These are phyloP conservation scores for Waitea zeae DNA, from an alignment of 1,284 basidiomycete genomes.

Conservation along the genomic window DNA sequence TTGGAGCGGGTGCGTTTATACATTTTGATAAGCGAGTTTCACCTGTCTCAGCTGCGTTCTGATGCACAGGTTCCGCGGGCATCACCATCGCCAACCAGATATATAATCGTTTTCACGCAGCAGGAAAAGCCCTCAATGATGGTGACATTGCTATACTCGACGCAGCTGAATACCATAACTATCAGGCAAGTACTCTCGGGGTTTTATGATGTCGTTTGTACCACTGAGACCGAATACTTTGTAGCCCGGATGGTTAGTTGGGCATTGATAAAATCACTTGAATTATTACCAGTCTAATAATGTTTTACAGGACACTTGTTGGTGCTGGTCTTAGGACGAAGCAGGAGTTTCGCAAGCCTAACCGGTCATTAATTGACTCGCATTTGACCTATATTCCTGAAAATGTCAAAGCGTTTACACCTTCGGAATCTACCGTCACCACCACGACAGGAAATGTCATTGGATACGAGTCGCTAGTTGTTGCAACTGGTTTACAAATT, in stretches of 20 bases:
- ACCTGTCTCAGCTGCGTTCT: no score
- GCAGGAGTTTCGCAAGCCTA: conserved; percentile 44
- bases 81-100: conserved; percentile 72
- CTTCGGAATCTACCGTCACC: conserved; percentile 57
- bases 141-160: conserved; percentile 81
- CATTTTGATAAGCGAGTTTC: no score
- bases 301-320: conserved; percentile 78
- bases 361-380: conserved; percentile 54
- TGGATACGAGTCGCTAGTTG: conserved; percentile 77
- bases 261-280: no score
- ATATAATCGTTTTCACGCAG: conserved; percentile 56
- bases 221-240: conserved; percentile 11
- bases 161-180: conserved; percentile 57
- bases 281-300: no score
- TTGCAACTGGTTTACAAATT: conserved; percentile 79
- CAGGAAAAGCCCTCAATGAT: conserved; percentile 45
- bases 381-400: conserved; percentile 64
- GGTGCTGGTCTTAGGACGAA: conserved; percentile 73
- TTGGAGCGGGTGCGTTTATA: neutral
- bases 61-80: conserved; percentile 74
- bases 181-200: conserved; percentile 35
- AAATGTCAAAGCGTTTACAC: conserved; percentile 63
- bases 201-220: conserved; percentile 1
- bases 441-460: conserved; percentile 56
- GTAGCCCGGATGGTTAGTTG: conserved; percentile 68